phyloP scores from a whole-genome alignment of 176 grass and related monocot species.

The Microstegium vimineum region DNA sequence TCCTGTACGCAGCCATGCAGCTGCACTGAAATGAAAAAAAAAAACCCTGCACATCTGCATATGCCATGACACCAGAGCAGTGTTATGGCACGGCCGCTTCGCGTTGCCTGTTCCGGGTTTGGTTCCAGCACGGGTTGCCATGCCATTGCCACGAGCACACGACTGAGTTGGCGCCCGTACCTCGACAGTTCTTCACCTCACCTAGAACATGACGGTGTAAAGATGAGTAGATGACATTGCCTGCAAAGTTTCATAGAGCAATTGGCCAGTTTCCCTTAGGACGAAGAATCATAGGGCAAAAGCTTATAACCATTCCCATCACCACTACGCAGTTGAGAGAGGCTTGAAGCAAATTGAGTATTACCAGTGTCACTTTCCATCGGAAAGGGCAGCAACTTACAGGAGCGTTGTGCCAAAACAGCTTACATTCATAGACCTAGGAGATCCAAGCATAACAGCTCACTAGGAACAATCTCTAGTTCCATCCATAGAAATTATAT shows the following conservation, averaged over 20 bases:
- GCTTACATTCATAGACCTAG: background rate
- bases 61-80: background rate
- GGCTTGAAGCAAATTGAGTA: background rate
- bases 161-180: background rate
- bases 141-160: background rate
- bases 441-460: background rate
- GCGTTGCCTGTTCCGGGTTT: background rate
- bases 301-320: background rate
- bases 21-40: too few relatives aligned
- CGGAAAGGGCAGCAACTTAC: background rate
- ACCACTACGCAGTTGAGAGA: background rate
- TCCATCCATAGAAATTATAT: too few relatives aligned
- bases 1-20: background rate
- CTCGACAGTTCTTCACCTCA: background rate
- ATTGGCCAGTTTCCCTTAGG: background rate
- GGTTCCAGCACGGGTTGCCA: background rate
- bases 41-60: too few relatives aligned
- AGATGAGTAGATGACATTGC: background rate
- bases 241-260: background rate
- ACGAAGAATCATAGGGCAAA: background rate
- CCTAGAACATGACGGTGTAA: background rate
- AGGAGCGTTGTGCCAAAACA: background rate
- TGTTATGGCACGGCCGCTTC: too few relatives aligned
- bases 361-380: background rate
- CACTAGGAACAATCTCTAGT: background rate